phyloP scores from a whole-genome alignment of 2,329 filamentous ascomycete species.

The Diplocarpon rosae region DNA sequence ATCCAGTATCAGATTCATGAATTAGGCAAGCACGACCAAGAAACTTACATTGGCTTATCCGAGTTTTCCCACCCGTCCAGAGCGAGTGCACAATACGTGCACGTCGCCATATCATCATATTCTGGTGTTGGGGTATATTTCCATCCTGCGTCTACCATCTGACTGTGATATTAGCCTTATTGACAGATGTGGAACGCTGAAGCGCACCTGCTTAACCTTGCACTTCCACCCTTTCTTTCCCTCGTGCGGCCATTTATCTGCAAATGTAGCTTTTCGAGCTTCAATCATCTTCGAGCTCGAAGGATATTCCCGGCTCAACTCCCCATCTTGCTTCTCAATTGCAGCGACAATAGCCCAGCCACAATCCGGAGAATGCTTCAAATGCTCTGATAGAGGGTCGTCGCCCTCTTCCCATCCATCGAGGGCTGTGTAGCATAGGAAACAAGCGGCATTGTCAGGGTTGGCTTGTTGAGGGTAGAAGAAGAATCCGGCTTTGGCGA shows the following conservation, averaged over 20 bases:
- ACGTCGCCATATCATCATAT: conserved; percentile 81
- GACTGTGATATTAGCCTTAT: conserved; percentile 17
- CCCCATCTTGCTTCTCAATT: conserved; percentile 49
- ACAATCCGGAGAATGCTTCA: conserved; percentile 71
- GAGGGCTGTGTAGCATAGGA: conserved; percentile 71
- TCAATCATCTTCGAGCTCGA: conserved; percentile 58
- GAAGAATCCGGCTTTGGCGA: conserved; percentile 86
- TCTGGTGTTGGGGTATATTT: conserved; percentile 78
- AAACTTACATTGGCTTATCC: conserved; percentile 71
- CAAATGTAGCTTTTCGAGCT: conserved; percentile 75
- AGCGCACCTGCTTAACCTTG: conserved; percentile 69
- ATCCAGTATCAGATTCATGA: conserved; percentile 7
- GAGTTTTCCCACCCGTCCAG: conserved; percentile 91
- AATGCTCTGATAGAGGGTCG: conserved; percentile 71
- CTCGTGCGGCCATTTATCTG: conserved; percentile 81
- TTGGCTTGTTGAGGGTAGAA: conserved; percentile 66
- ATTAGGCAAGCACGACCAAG: not conserved
- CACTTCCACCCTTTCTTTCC: conserved; percentile 79
- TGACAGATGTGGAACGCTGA: not conserved
- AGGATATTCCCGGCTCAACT: conserved; percentile 63
- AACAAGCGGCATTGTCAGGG: conserved; percentile 84
- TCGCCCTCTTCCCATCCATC: conserved; percentile 90
- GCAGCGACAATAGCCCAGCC: conserved; percentile 72
- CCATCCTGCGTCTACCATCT: conserved; percentile 90
- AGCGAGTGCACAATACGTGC: conserved; percentile 79